phyloP scores from a whole-genome alignment of 1,139 yeast species.

The Lodderomyces elongisporus region DNA sequence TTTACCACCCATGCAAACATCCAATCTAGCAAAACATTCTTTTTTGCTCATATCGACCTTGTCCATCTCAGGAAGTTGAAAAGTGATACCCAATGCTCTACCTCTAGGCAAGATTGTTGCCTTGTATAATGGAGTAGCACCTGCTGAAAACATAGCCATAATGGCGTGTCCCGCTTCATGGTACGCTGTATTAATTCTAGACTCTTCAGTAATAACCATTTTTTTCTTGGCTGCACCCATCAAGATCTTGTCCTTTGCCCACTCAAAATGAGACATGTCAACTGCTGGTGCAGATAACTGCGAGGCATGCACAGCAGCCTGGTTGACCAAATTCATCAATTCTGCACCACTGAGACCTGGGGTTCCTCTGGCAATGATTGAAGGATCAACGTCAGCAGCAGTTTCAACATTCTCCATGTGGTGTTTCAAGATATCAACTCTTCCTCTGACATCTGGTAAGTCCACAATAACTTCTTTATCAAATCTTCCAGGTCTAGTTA shows the following conservation, averaged over 20 bases:
- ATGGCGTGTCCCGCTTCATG: conserved; percentile 99
- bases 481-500: conserved; percentile 97
- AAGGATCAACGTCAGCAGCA: conserved; percentile 79
- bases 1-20: conserved; percentile 99
- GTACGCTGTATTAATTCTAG: conserved; percentile 89
- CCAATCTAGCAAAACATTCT: conserved; percentile 87
- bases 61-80: conserved; percentile 98
- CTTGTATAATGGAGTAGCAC: conserved; percentile 95
- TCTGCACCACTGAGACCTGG: conserved; percentile 99
- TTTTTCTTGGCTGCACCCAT: conserved; percentile 98
- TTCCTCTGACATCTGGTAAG: conserved; percentile 95
- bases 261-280: conserved; percentile 87
- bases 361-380: conserved; percentile 90
- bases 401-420: conserved; percentile 90
- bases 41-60: conserved; percentile 87
- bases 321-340: conserved; percentile 89
- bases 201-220: conserved; percentile 95
- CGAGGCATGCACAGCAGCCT: conserved; percentile 96
- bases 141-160: conserved; percentile 90
- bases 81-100: conserved; percentile 91
- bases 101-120: conserved; percentile 98
- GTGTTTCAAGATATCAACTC: conserved; percentile 85
- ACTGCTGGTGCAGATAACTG: conserved; percentile 88
- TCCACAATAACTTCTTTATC: conserved; percentile 95
- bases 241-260: conserved; percentile 98